phyloP scores from a whole-genome alignment of 768 basidiomycete genomes.

The Podaxis sp. region DNA sequence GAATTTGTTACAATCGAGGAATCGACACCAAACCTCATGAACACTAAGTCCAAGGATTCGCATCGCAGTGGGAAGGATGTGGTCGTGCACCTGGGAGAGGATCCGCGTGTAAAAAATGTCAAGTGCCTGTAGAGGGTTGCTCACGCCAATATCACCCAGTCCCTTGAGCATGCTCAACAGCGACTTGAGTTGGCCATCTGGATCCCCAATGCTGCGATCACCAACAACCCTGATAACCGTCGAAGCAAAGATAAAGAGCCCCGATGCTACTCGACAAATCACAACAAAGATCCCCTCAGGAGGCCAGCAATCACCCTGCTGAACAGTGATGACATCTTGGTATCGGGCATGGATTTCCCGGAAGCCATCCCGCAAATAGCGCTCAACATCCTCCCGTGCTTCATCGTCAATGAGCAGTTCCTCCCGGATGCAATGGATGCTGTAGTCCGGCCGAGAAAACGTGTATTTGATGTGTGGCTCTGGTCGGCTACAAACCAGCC shows the following conservation, averaged over 20 bases:
- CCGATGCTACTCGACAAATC: background rate
- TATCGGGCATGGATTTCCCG: background rate
- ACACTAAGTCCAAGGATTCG: background rate
- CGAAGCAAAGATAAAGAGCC: background rate
- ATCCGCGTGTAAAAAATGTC: background rate
- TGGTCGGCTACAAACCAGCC: constrained; percentile 1
- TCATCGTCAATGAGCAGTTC: background rate
- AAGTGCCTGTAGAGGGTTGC: background rate
- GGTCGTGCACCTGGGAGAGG: background rate
- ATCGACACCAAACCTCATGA: background rate
- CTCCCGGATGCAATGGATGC: background rate
- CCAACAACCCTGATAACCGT: background rate
- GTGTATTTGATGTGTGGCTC: background rate
- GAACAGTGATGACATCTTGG: background rate
- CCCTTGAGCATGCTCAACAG: background rate
- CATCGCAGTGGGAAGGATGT: background rate
- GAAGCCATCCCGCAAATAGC: background rate
- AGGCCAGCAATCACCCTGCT: background rate
- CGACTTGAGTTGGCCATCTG: background rate
- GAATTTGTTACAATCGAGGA: too few relatives aligned
- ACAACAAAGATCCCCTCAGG: background rate
- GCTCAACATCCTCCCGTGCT: background rate
- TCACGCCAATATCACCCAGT: background rate
- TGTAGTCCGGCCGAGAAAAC: background rate
- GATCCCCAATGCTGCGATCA: background rate